Base-by-base conservation (phyloP, 192 early-diverging fungal genomes). In the Paraglomus brasilianum region DNA sequence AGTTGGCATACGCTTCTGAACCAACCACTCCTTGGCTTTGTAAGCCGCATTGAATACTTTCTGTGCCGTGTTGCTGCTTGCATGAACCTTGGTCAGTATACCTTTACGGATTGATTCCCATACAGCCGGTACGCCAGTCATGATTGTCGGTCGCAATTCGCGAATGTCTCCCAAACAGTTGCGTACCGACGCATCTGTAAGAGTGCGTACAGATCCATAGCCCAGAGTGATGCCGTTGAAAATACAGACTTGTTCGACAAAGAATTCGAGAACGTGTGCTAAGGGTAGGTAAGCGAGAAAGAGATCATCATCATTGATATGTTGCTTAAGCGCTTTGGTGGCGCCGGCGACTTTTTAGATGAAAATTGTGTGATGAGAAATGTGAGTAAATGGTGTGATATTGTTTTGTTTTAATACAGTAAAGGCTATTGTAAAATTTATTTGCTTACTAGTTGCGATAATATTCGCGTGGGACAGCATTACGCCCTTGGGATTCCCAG, bases 401-500 rank as follows among this genome's bases (percentile, higher is more conserved):
- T n/a, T 62, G 57, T 41, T 61, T 50, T 67, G 51, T 46, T 13
- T 9, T n/a, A n/a, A n/a, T n/a, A n/a, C n/a, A n/a, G n/a, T n/a
- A n/a, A n/a, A n/a, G n/a, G n/a, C n/a, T n/a, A n/a, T 19, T 14
- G 5, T n/a, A 15, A 43, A 5, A 8, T 21, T 44, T 59, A n/a
- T 9, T 36, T 51, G 79, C 77, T 76, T 81, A 83, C 83, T 77
- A 60, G 90, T 87, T 62, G 96, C 86, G 59, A 95, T 81, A 63
- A 97, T 77, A 70, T 93, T 94, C 59, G 80, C 74, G 73, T 98
- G 94, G 52, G 88, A 83, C 9, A 98, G 76, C 67, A 93, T 74
- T 42, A 94, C 95, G 66, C 96, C 96, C 77, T 95, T 95, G 50
- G 96, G 95, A 77, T 87, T 87, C 21, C 96, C 94, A 11, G 94